Evolutionary conservation across 257 asterid species (phyloP).

Genomic region (Salvia rosmarinus): DNA sequence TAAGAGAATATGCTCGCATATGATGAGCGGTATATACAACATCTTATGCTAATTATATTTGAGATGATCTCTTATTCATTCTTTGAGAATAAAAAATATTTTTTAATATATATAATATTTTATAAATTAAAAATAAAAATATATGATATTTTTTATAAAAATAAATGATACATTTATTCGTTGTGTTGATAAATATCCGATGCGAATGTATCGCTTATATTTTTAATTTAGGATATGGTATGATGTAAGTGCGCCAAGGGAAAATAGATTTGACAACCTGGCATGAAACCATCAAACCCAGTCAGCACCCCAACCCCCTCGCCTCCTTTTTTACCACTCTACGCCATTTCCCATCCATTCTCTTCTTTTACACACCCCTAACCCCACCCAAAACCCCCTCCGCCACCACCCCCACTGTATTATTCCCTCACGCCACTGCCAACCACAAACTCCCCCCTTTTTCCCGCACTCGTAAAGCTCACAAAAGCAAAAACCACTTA

Average conservation of each 20-base stretch:
- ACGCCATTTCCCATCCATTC: conserved; percentile 37
- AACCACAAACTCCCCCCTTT: conserved; percentile 10
- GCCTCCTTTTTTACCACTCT: conserved; percentile 23
- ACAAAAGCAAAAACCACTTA: conserved; percentile 33
- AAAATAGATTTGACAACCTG: background rate
- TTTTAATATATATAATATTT: too few species aligned
- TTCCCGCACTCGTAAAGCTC: conserved; percentile 30
- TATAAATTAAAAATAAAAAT: too few species aligned
- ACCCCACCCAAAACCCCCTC: background rate
- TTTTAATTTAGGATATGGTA: background rate
- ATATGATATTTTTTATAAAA: too few species aligned
- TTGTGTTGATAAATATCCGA: too few species aligned
- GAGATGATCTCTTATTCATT: too few species aligned
- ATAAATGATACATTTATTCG: too few species aligned
- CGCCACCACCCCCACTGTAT: conserved; percentile 26
- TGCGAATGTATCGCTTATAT: too few species aligned
- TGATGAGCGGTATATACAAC: too few species aligned
- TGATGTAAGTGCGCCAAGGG: background rate
- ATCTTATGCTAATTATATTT: too few species aligned
- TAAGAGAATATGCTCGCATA: too few species aligned
- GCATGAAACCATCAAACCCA: background rate
- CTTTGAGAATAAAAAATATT: too few species aligned
- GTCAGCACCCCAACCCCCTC: background rate
- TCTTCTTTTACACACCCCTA: conserved; percentile 38
- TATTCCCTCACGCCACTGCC: conserved; percentile 33